Evolutionary conservation across 805 yeast genomes (phyloP), one percentile per base, ranked within the genome.

Genomic region (Ogataea pilisensis): DNA sequence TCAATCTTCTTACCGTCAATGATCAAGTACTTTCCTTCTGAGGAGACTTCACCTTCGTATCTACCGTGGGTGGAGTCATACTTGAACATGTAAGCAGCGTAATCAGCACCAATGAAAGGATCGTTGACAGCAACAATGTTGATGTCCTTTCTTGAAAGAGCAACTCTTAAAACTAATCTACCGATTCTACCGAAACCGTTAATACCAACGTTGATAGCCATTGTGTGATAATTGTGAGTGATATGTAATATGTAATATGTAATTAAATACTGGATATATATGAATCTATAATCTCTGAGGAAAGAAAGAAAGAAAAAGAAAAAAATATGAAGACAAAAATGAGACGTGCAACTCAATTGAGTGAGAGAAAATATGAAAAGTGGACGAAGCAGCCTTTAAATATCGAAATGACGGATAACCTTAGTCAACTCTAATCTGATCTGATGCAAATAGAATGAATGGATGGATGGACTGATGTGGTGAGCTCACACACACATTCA

Each of bases 151-250:
- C 87, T 79, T 46, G 66, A 53, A 52, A 86, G 70, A 49, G 95
- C 95, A 64, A 85, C 76, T 75, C 95, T 82, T 59, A 87, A 72
- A 51, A 82, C 95, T 57, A 86, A 78, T 72, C 95, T 86, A 55
- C 95, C 95, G 63, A 86, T 86, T 72, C 95, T 82, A 61, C 95
- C 95, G 83, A 86, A 86, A 60, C 95, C 95, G 80, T 86, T 86
- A 67, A 86, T 87, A 72, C 95, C 95, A 68, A 86, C 76, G 59
- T 76, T 81, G 65, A 77, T 74, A 67, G 76, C 76, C 78, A 74
- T 74, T 64, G 45, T 57, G 24, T 28, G 19, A 13, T 14, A n/a
- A 14, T 31, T 32, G 26, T 32, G 22, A 17, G 22, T 31, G 29
- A n/a, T n/a, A n/a, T n/a, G n/a, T n/a, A n/a, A n/a, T n/a, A n/a